Percentiles rank a stretch among this genome's conserved stretches.
Evolutionary conservation across 306 rosid species (phyloP).

Genomic region (Casuarina glauca): DNA sequence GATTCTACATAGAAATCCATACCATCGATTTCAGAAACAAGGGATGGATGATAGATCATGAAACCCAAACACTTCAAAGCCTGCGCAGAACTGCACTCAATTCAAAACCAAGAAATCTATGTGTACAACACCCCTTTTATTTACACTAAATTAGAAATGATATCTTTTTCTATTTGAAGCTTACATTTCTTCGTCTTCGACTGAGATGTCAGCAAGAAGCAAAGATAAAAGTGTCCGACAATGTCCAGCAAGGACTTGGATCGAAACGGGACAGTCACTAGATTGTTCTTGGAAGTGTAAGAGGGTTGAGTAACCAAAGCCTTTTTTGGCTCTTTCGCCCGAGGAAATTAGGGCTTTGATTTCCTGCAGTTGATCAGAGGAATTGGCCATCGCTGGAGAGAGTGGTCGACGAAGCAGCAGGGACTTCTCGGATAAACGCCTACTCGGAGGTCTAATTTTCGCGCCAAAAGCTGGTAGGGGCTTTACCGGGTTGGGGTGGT

Average conservation of each 20-base stretch:
- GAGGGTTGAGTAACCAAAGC: slow-evolving; percentile 63
- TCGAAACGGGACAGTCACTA: slow-evolving; percentile 31
- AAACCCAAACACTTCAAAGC: slow-evolving; percentile 88
- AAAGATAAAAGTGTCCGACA: slow-evolving; percentile 33
- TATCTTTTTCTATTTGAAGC: not conserved
- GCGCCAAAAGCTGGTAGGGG: slow-evolving; percentile 27
- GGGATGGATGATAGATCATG: slow-evolving; percentile 71
- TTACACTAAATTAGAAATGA: not conserved
- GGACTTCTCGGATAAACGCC: slow-evolving; percentile 12
- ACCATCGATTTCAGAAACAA: slow-evolving; percentile 53
- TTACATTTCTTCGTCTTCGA: slow-evolving; percentile 72
- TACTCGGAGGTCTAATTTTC: slow-evolving; percentile 17
- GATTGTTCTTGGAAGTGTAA: slow-evolving; percentile 62
- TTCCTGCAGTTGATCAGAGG: slow-evolving; percentile 43
- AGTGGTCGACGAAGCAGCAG: slow-evolving; percentile 1
- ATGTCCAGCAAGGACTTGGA: slow-evolving; percentile 49
- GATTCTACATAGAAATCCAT: not conserved
- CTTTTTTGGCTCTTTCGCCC: slow-evolving; percentile 35
- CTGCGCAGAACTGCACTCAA: slow-evolving; percentile 52
- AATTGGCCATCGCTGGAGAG: slow-evolving; percentile 41
- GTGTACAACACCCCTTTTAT: not conserved
- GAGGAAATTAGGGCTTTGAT: slow-evolving; percentile 51
- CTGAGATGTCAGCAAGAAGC: slow-evolving; percentile 47
- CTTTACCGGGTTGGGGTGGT: not conserved
- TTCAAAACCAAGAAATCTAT: not conserved